Base-by-base conservation (phyloP, 2,329 filamentous ascomycete species). In the Penicillium italicum region DNA sequence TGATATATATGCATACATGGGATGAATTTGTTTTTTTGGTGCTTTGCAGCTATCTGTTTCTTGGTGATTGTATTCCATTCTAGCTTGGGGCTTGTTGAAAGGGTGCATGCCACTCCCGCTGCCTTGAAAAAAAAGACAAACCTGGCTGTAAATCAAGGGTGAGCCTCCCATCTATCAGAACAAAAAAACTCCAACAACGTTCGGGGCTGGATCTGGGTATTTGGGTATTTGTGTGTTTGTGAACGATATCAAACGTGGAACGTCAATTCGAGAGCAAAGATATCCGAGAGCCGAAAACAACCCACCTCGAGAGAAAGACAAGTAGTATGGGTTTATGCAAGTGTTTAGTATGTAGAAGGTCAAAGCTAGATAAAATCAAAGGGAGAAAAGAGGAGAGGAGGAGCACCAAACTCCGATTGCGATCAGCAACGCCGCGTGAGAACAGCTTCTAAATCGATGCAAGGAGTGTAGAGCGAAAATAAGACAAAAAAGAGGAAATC, bases 121-220 rank as follows among this genome's bases (percentile, higher is more conserved):
- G 20, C 40, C 34, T 16, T 30, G 18, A 14, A 47, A 30, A 33
- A 52, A 50, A 20, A 50, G 30, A 44, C 30, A 12, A 50, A 44
- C 48, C 48, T 43, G 31, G 30, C 48, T 43, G 38, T 50, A 34
- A 44, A 50, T 43, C 28, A 34, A 33, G 4, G 20, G 38, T 49
- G 56, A 42, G 54, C 57, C 58, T 50, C 56, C 62, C 49, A 48
- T 66, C 63, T 66, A 66, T 65, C 55, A 52, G 49, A 40, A 55
- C 28, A 50, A 34, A 55, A 57, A 47, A 45, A 50, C 50, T 50
- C 42, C 31, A 42, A 51, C 49, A 53, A 42, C 53, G 43, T 55
- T 55, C 53, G 38, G 59, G 37, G 41, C 45, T 58, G 53, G 54
- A 51, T 53, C 45, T 55, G 58, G 58, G 60, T 64, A 66, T 59